Base-by-base conservation (phyloP, 2,329 filamentous ascomycete genomes). In the Esteya vermicola region DNA sequence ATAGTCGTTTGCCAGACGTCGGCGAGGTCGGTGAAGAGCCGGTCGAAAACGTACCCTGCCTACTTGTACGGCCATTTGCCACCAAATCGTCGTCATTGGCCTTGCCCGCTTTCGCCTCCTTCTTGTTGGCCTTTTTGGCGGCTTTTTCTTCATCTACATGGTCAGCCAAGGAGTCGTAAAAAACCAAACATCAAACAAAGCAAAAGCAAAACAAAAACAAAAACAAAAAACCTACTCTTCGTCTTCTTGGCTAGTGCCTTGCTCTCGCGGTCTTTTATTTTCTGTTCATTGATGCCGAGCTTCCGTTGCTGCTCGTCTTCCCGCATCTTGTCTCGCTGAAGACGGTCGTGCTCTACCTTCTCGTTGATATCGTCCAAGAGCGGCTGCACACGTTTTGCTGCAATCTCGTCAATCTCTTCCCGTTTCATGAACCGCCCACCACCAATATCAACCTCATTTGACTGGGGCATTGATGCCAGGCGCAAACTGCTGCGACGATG, bases 311-410 rank as follows among this genome's bases (percentile, higher is more conserved):
- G 76, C 45, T 75, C 65, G 44, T 85, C 80, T 16, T 71, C 68
- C 10, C 72, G 58, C 47, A 78, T 72, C 35, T 77, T 66, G 44
- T 81, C 70, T 43, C 78, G 70, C 36, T 80, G 82, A 30, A n/a
- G n/a, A n/a, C 74, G 68, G 54, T 85, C 78, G 45, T 68, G 68
- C 52, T 86, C 81, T 0, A 83, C 83, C 53, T 78, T 83, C 38
- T 83, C 78, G 39, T 79, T 78, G 45, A 95, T 91, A 47, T 93
- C 83, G 48, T 94, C 80, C 6, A 95, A 57, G 0, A 91, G 76
- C 5, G 88, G 88, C 55, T 89, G 83, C 14, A 95, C 72, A 48
- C 79, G 76, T 34, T 71, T 75, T 12, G 75, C 71, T 3, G 88
- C 88, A 48, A 94, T 82, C 6, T 75, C 75, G 47, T 95, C 77